Evolutionary conservation across 2,329 filamentous ascomycete species (phyloP).

Genomic region (Ophiocordyceps camponoti-floridani): DNA sequence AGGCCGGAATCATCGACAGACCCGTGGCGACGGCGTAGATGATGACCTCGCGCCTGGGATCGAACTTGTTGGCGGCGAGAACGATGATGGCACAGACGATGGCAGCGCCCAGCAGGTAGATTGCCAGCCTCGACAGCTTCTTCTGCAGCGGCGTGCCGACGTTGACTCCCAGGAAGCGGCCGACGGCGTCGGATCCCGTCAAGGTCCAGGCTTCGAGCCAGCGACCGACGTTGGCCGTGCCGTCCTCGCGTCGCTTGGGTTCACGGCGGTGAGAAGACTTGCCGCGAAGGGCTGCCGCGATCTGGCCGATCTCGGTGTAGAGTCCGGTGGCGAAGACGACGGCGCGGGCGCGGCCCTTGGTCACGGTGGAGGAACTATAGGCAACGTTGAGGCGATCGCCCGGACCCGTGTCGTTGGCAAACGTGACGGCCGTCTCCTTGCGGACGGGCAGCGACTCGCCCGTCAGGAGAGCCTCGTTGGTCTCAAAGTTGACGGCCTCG

Average conservation of each 20-base stretch:
- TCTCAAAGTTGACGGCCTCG: constrained; percentile 47
- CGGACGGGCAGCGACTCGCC: constrained; percentile 44
- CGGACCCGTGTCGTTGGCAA: constrained; percentile 21
- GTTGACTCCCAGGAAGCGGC: constrained; percentile 28
- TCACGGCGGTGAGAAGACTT: constrained; percentile 16
- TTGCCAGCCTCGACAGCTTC: constrained; percentile 51
- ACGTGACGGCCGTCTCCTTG: constrained; percentile 28
- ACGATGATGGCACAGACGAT: constrained; percentile 26
- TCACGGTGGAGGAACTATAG: constrained; percentile 44
- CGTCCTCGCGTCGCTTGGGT: constrained; percentile 25
- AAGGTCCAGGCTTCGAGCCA: constrained; percentile 18
- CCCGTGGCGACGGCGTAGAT: constrained; percentile 26
- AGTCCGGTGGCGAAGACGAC: constrained; percentile 44
- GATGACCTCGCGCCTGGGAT: constrained; percentile 19
- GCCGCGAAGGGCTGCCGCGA: constrained; percentile 28
- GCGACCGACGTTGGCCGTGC: constrained; percentile 12
- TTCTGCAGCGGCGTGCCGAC: constrained; percentile 51
- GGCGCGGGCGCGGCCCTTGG: constrained; percentile 39
- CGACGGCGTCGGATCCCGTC: constrained; percentile 17
- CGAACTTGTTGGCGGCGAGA: constrained; percentile 22
- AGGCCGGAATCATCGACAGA: constrained; percentile 31
- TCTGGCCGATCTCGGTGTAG: constrained; percentile 43
- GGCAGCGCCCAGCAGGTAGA: constrained; percentile 46
- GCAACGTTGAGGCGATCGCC: constrained; percentile 45
- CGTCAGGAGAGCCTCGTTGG: constrained; percentile 47